Evolutionary conservation across 2,329 filamentous ascomycete species (phyloP), one percentile per base, ranked within the genome.

Genomic region (Penicillium hordei): DNA sequence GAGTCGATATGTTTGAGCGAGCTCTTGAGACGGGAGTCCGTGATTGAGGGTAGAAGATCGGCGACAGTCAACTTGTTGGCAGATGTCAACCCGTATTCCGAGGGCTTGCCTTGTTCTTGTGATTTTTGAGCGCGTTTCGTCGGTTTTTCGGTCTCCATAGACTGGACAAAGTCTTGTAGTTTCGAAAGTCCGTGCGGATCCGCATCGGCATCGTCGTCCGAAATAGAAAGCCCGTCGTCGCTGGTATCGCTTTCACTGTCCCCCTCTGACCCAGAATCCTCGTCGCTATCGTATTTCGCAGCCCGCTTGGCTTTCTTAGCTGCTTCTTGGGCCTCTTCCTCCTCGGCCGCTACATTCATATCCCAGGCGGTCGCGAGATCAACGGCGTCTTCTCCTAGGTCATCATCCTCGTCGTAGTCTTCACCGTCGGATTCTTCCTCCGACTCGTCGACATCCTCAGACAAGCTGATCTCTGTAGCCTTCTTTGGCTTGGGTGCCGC

Each of bases 11-110:
- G 82, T 74, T 93, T 94, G 49, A 94, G 80, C 0, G 90, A 88
- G 68, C 88, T 91, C 71, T 90, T 92, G 68, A 93, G 84, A 48
- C 86, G 82, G 2, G 88, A 85, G 69, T 95, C 90, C 58, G 86
- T 87, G 48, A 91, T 81, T 13, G 87, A 86, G 25, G 87, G 81
- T 48, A 95, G 78, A 12, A 96, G 81, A 72, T 95, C 91, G 59
- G 87, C 84, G 19, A 95, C 79, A 36, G 86, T 88, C 59, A 95
- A 83, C 71, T 92, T 90, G 55, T 83, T 79, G 58, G 86, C 85
- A 36, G 80, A 78, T 6, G 82, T 83, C 34, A 84, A 73, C 10
- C 82, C 79, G 68, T 83, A 81, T 31, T 89, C 84, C 1, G 84
- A 84, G 1, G 83, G 84, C n/a, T 84, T 81, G 50, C 81, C 81